Conservation (phyloP, 148 eudicot genomes). For the Chenopodium formosanum region DNA sequence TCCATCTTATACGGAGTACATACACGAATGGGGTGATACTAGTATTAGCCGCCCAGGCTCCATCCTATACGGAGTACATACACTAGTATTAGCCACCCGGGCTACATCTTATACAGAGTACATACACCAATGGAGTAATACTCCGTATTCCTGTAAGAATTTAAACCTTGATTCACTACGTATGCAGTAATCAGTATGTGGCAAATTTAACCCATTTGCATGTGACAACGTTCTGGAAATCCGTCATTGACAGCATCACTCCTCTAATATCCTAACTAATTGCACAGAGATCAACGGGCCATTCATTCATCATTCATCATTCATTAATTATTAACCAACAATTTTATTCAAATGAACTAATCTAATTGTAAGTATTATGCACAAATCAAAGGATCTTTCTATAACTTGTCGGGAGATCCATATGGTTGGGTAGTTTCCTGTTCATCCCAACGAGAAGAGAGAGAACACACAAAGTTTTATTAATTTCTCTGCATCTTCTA, state of each 20-base stretch:
- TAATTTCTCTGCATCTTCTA: background rate
- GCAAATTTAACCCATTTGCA: slow-evolving; percentile 5
- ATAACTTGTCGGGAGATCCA: slow-evolving; percentile 23
- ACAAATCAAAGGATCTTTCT: background rate
- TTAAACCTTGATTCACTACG: too few relatives aligned
- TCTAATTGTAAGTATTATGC: background rate
- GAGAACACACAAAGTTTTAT: background rate
- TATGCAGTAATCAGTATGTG: too few relatives aligned
- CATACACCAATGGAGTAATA: too few relatives aligned
- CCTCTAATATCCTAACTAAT: slow-evolving; percentile 12
- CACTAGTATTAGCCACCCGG: too few relatives aligned
- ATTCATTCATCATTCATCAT: slow-evolving; percentile 11
- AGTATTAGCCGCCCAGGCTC: too few relatives aligned
- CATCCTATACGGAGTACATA: too few relatives aligned
- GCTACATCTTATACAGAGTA: too few relatives aligned
- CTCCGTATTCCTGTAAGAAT: too few relatives aligned
- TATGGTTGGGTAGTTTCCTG: slow-evolving; percentile 23
- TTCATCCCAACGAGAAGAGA: slow-evolving; percentile 20
- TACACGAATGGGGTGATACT: too few relatives aligned
- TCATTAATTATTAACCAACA: slow-evolving; percentile 7
- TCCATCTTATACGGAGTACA: too few relatives aligned
- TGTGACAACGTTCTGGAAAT: slow-evolving; percentile 27
- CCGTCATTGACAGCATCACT: slow-evolving; percentile 23
- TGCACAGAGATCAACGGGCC: slow-evolving; percentile 10
- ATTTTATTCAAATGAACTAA: background rate